These are phyloP conservation scores for Lithospermum erythrorhizon DNA, from an alignment of 257 asterid species.

Conservation along the genomic window DNA sequence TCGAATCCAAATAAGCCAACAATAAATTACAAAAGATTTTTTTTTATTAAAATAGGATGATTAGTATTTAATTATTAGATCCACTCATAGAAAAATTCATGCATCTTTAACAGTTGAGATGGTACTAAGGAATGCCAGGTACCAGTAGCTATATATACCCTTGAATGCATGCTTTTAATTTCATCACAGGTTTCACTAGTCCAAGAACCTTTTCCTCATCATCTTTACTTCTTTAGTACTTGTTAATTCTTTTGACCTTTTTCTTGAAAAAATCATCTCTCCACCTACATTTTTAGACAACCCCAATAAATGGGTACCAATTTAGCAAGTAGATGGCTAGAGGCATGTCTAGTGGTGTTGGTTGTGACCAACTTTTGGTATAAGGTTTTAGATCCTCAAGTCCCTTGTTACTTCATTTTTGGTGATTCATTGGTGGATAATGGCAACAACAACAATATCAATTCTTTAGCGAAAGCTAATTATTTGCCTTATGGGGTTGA, in stretches of 20 bases:
- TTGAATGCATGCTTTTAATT: neutral
- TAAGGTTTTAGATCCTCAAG: slow-evolving; percentile 20
- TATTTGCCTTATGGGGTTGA: slow-evolving; percentile 36
- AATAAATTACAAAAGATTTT: too few species aligned
- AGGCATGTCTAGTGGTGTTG: neutral
- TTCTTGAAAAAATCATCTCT: neutral
- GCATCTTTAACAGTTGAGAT: too few species aligned
- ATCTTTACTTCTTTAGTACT: neutral
- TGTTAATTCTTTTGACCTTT: neutral
- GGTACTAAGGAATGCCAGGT: too few species aligned
- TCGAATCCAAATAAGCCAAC: too few species aligned
- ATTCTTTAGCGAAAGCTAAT: slow-evolving; percentile 32
- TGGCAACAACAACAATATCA: slow-evolving; percentile 30
- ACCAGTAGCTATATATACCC: neutral
- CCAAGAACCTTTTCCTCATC: neutral
- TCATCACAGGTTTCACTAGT: slow-evolving; percentile 1
- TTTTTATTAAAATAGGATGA: too few species aligned
- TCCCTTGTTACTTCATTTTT: slow-evolving; percentile 32
- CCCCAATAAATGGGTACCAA: slow-evolving; percentile 5
- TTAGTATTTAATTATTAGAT: neutral
- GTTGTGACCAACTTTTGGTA: slow-evolving; percentile 2
- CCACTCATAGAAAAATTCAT: neutral
- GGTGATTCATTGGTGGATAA: slow-evolving; percentile 38
- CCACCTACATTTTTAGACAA: neutral
- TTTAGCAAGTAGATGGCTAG: slow-evolving; percentile 1